Evolutionary conservation across 371 early-diverging fungal species (phyloP), one percentile per base, ranked within the genome.

Genomic region (Mycotypha africana): DNA sequence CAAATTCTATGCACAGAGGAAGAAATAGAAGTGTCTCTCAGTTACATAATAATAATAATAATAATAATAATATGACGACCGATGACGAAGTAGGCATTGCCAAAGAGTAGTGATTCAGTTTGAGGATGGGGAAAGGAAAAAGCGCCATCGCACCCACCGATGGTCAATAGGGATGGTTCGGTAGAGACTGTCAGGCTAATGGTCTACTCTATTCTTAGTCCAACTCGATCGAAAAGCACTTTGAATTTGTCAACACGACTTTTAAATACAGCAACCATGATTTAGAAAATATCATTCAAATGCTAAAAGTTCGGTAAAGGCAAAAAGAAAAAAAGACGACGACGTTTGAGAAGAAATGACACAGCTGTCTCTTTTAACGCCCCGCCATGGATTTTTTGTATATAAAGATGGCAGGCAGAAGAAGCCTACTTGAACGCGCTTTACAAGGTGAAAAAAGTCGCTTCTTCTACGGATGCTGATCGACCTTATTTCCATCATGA

Each of bases 181-280:
- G n/a, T n/a, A n/a, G n/a, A n/a, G n/a, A n/a, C n/a, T n/a, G n/a
- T n/a, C n/a, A n/a, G n/a, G n/a, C n/a, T n/a, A n/a, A n/a, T n/a
- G n/a, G n/a, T n/a, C n/a, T n/a, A n/a, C n/a, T n/a, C n/a, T n/a
- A n/a, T 8, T 28, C 34, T 2, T 25, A 49, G 49, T 32, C 49
- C 12, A 9, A 16, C 15, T 31, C 42, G 10, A 67, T 73, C 14
- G 70, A 69, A 6, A 53, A 55, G 11, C 69, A 73, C 17, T 56
- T 47, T 47, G 65, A 61, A 2, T 69, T 60, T 50, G 43, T 73
- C 12, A 64, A 67, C 24, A 43, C 48, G 42, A 56, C 65, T n/a
- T 50, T 65, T 28, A 69, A 69, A 38, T 67, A 67, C 53, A 69
- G 56, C 33, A 59, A 65, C n/a, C 45, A 42, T 19, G 74, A 73